phyloP scores from a whole-genome alignment of 2,329 filamentous ascomycete genomes.

The Botrytis aclada region DNA sequence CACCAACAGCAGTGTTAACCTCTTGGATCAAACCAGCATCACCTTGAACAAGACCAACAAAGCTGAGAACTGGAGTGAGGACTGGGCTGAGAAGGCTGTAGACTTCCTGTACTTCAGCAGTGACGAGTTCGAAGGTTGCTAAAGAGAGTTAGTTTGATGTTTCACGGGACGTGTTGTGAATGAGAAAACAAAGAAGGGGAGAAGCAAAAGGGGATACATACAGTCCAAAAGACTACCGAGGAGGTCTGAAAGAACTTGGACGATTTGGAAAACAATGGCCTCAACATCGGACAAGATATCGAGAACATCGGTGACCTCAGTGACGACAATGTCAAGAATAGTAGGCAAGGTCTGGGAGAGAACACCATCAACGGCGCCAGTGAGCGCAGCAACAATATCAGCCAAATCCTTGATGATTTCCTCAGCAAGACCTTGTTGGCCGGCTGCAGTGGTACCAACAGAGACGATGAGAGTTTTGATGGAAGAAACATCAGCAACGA shows the following conservation, averaged over 20 bases:
- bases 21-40: neutral
- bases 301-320: neutral
- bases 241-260: neutral
- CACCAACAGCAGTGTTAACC: neutral
- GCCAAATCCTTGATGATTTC: neutral
- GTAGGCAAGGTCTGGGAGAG: neutral
- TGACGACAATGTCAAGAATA: neutral
- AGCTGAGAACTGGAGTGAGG: neutral
- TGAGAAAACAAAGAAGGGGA: neutral
- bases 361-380: neutral
- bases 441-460: neutral
- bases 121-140: neutral
- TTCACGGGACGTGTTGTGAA: neutral
- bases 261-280: neutral
- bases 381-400: neutral
- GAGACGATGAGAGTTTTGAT: neutral
- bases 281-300: neutral
- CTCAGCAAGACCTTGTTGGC: neutral
- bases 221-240: neutral
- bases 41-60: neutral
- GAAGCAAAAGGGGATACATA: neutral
- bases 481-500: neutral
- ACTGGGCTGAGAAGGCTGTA: neutral
- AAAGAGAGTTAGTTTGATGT: neutral
- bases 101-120: neutral